phyloP scores from a whole-genome alignment of 371 early-diverging fungal genomes.

The Cokeromyces recurvatus region DNA sequence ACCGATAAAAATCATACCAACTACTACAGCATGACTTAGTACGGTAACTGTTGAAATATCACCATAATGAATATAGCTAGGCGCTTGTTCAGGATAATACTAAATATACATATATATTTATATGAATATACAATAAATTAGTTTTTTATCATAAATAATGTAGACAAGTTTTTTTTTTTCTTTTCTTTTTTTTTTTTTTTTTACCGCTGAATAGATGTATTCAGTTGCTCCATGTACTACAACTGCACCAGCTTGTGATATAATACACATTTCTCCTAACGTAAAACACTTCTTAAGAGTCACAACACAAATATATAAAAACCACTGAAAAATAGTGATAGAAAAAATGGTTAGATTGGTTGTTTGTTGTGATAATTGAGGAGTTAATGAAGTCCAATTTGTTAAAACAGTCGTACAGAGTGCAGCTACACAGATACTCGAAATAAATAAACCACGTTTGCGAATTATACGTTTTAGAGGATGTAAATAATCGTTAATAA shows the following conservation, averaged over 20 bases:
- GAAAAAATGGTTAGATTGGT: constrained; percentile 23
- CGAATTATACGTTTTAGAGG: constrained; percentile 32
- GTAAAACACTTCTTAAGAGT: constrained; percentile 57
- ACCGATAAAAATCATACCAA: constrained; percentile 71
- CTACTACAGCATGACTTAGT: constrained; percentile 46
- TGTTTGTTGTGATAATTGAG: constrained; percentile 21
- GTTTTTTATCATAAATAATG: no score
- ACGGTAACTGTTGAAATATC: constrained; percentile 30
- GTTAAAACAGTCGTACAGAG: constrained; percentile 27
- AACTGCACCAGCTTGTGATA: constrained; percentile 56
- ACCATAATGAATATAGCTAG: constrained; percentile 17
- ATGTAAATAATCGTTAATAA: constrained; percentile 23
- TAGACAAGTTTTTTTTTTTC: no score
- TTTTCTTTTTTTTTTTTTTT: no score
- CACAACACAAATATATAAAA: constrained; percentile 37
- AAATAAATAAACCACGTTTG: constrained; percentile 36
- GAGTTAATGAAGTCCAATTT: constrained; percentile 18
- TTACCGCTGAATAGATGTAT: constrained; percentile 23
- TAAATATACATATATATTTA: no score
- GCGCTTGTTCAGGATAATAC: constrained; percentile 24
- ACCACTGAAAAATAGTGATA: constrained; percentile 35
- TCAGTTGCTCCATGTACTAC: constrained; percentile 39
- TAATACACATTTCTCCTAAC: constrained; percentile 61
- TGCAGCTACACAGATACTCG: constrained; percentile 28
- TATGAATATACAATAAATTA: no score